Percentiles rank a stretch among this genome's conserved stretches.
These are phyloP conservation scores for Ascochyta pisi DNA, from an alignment of 2,329 filamentous ascomycete species.

Conservation along the genomic window DNA sequence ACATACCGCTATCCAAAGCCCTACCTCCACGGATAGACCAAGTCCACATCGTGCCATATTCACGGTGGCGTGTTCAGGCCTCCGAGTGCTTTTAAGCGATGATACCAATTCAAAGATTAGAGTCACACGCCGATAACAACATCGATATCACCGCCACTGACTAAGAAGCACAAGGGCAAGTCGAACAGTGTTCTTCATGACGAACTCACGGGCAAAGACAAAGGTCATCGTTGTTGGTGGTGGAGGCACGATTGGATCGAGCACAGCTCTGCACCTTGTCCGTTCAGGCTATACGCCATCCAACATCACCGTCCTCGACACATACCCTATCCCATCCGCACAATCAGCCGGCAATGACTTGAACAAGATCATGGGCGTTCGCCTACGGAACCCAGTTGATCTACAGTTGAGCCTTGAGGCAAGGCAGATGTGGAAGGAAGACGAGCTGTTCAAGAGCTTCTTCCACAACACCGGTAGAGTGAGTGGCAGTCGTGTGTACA, in stretches of 20 bases:
- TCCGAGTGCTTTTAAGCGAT: conserved; percentile 19
- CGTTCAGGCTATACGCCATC: conserved; percentile 55
- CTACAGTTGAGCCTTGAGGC: conserved; percentile 42
- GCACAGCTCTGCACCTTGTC: conserved; percentile 60
- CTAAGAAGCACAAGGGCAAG: not conserved
- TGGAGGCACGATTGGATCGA: conserved; percentile 59
- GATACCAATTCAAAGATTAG: conserved; percentile 4
- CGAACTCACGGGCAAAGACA: conserved; percentile 23
- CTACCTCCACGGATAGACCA: conserved; percentile 12
- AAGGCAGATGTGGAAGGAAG: conserved; percentile 53
- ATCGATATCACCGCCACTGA: conserved; percentile 10
- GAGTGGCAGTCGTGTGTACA: not conserved
- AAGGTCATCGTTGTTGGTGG: conserved; percentile 56
- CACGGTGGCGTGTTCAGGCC: conserved; percentile 25
- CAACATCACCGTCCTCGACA: conserved; percentile 58
- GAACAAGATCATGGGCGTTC: conserved; percentile 56
- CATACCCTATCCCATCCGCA: conserved; percentile 54
- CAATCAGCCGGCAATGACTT: conserved; percentile 60
- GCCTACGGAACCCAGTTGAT: conserved; percentile 51
- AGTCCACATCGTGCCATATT: conserved; percentile 13
- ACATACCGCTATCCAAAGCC: not conserved
- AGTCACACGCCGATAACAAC: conserved; percentile 16
- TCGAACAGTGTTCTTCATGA: conserved; percentile 19
- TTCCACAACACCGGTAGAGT: conserved; percentile 56
- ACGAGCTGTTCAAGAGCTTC: conserved; percentile 54